Evolutionary conservation across 495 filamentous ascomycete genomes (phyloP).

Genomic region (Trichoderma parareesei): DNA sequence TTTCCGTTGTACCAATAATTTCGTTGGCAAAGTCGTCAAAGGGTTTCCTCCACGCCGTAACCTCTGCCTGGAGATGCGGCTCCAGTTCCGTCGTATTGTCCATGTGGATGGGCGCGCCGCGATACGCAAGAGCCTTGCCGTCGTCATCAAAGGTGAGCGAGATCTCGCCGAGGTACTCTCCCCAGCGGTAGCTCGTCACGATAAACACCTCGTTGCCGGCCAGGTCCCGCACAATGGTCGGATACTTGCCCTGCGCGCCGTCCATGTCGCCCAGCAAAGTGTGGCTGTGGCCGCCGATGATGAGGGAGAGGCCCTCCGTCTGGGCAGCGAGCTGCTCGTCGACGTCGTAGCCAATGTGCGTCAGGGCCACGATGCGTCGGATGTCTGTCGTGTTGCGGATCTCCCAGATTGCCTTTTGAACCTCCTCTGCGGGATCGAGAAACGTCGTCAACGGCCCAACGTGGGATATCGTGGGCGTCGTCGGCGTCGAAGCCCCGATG

Average conservation of each 20-base stretch:
- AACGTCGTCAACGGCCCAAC: constrained; percentile 45
- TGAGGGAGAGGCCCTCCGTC: constrained; percentile 45
- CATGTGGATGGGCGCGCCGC: constrained; percentile 48
- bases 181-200: constrained; percentile 52
- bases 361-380: constrained; percentile 47
- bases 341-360: constrained; percentile 51
- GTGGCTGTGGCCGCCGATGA: constrained; percentile 53
- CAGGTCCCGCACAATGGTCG: constrained; percentile 46
- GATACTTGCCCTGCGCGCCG: constrained; percentile 44
- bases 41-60: constrained; percentile 42
- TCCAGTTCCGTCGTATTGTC: constrained; percentile 47
- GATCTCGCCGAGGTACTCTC: constrained; percentile 52
- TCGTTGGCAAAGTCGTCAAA: constrained; percentile 44
- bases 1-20: constrained; percentile 36
- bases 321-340: constrained; percentile 44
- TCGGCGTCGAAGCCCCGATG: constrained; percentile 49
- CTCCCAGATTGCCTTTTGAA: constrained; percentile 45
- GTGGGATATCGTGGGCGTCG: constrained; percentile 41
- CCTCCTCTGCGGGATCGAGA: constrained; percentile 36
- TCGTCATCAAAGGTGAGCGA: constrained; percentile 44
- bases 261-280: constrained; percentile 45
- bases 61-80: constrained; percentile 37
- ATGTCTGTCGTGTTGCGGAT: constrained; percentile 43
- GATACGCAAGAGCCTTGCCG: constrained; percentile 46
- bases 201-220: constrained; percentile 55